Evolutionary conservation across 768 basidiomycete genomes (phyloP).

Genomic region (Russula virescens): DNA sequence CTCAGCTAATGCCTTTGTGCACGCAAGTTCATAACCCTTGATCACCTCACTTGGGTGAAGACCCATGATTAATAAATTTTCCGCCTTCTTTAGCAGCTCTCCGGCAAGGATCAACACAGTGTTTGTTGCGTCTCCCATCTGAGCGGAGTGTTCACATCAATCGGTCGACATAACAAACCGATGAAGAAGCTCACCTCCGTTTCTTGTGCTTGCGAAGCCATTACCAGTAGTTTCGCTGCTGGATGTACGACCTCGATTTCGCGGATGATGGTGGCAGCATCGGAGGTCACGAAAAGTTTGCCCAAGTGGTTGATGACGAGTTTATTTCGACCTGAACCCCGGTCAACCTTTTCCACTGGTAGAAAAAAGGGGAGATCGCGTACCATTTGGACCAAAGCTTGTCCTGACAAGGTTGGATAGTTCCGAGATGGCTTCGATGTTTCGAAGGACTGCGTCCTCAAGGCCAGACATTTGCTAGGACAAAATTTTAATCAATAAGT

Average conservation of each 20-base stretch:
- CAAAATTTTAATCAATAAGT: neutral
- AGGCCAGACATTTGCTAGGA: conserved; percentile 74
- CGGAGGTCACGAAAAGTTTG: conserved; percentile 92
- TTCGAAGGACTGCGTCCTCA: conserved; percentile 95
- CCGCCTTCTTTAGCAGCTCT: conserved; percentile 90
- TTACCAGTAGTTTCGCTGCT: conserved; percentile 97
- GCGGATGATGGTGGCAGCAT: conserved; percentile 97
- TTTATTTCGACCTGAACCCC: conserved; percentile 79
- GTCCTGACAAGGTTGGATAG: conserved; percentile 93
- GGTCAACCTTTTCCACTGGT: neutral
- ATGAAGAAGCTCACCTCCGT: conserved; percentile 60
- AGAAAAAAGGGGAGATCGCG: conserved; percentile 29
- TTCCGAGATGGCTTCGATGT: conserved; percentile 94
- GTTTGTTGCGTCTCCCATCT: conserved; percentile 98
- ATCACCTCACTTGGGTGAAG: conserved; percentile 95
- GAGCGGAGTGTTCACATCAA: neutral
- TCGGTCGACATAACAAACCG: neutral
- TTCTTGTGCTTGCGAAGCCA: conserved; percentile 97
- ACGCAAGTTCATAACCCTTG: conserved; percentile 91
- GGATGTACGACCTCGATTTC: conserved; percentile 99
- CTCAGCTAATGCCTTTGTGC: conserved; percentile 75
- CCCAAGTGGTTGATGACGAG: conserved; percentile 97
- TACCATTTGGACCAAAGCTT: conserved; percentile 94
- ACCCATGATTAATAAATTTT: conserved; percentile 91
- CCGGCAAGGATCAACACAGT: conserved; percentile 92